These are phyloP conservation scores for Cryphonectria radicalis DNA, from an alignment of 2,329 filamentous ascomycete species.

Conservation along the genomic window DNA sequence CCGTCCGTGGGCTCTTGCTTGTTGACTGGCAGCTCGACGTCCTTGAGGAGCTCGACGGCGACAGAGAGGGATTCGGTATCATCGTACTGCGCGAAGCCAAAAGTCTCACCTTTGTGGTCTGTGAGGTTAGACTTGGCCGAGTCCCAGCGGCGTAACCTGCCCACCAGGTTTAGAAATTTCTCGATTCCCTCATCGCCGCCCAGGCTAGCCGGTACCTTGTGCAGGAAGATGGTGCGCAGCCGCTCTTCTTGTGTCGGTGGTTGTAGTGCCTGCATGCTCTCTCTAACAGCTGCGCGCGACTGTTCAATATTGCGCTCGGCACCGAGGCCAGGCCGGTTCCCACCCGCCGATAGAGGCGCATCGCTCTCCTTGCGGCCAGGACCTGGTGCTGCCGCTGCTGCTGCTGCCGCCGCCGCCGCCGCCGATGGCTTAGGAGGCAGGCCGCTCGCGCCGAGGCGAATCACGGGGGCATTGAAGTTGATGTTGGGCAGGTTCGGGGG, in stretches of 20 bases:
- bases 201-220: conserved; percentile 79
- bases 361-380: conserved; percentile 54
- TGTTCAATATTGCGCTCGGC: conserved; percentile 70
- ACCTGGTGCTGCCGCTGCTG: conserved; percentile 40
- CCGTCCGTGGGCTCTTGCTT: conserved; percentile 63
- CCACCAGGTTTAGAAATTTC: conserved; percentile 75
- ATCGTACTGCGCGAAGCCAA: conserved; percentile 95
- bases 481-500: conserved; percentile 94
- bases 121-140: conserved; percentile 62
- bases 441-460: conserved; percentile 76
- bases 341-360: conserved; percentile 42
- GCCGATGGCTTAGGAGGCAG: conserved; percentile 65
- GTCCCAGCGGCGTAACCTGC: conserved; percentile 84
- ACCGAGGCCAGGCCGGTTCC: conserved; percentile 53
- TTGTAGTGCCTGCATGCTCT: conserved; percentile 72
- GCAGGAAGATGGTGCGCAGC: conserved; percentile 86
- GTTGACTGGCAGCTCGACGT: conserved; percentile 80
- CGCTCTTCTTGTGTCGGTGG: conserved; percentile 91
- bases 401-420: conserved; percentile 44
- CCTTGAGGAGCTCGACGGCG: conserved; percentile 81
- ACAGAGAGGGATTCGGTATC: conserved; percentile 85
- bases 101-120: conserved; percentile 81
- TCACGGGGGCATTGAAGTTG: conserved; percentile 96
- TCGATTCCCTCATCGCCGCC: conserved; percentile 80
- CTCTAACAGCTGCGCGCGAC: conserved; percentile 67